phyloP scores from a whole-genome alignment of 371 early-diverging fungal genomes.

The Zychaea mexicana region DNA sequence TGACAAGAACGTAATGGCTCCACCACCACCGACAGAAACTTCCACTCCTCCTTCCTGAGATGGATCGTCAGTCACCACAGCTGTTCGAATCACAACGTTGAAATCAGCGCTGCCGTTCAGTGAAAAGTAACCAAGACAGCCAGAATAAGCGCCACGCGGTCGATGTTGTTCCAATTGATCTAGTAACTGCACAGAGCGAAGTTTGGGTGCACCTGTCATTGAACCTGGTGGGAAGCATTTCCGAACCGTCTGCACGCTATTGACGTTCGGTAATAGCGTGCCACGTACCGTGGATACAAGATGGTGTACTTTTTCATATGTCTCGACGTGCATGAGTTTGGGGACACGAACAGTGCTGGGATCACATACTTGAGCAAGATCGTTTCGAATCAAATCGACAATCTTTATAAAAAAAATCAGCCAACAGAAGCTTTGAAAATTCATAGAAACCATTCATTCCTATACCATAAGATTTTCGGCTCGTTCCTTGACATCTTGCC shows the following conservation, averaged over 20 bases:
- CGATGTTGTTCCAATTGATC: slow-evolving; percentile 70
- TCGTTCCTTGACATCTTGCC: slow-evolving; percentile 84
- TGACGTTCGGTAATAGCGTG: slow-evolving; percentile 57
- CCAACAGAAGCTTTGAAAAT: too few species aligned
- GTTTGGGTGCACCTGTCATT: slow-evolving; percentile 98
- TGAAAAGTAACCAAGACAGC: slow-evolving; percentile 89
- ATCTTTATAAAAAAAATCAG: slow-evolving; percentile 57
- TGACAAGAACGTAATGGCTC: slow-evolving; percentile 88
- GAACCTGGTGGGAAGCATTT: slow-evolving; percentile 94
- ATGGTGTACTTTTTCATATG: slow-evolving; percentile 92
- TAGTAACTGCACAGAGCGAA: slow-evolving; percentile 81
- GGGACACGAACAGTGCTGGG: slow-evolving; percentile 80
- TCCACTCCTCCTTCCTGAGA: slow-evolving; percentile 29
- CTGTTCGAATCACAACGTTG: slow-evolving; percentile 87
- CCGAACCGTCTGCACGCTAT: slow-evolving; percentile 74
- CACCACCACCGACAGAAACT: slow-evolving; percentile 90
- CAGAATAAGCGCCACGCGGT: slow-evolving; percentile 91
- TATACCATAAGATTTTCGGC: slow-evolving; percentile 95
- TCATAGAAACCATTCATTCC: not conserved
- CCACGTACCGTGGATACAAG: slow-evolving; percentile 88
- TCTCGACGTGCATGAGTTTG: slow-evolving; percentile 86
- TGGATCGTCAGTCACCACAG: slow-evolving; percentile 40
- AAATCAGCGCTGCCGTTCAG: slow-evolving; percentile 66
- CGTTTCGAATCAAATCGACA: slow-evolving; percentile 96
- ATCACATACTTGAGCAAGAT: slow-evolving; percentile 73